Evolutionary conservation across 345 rosid genomes (phyloP).

Genomic region (Passiflora organensis): DNA sequence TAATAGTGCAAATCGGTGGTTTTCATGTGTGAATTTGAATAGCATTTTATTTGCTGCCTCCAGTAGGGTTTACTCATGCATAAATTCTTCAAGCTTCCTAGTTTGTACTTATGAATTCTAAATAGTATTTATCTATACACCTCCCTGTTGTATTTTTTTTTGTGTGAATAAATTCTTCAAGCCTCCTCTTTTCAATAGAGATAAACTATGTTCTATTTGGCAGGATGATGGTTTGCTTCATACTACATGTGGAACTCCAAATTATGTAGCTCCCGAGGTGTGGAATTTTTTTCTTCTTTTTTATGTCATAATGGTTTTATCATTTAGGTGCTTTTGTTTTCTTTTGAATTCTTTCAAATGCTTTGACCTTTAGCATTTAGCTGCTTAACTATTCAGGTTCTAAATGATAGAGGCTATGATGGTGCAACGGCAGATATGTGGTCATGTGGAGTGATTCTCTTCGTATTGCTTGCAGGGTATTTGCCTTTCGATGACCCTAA

Average conservation of each 20-base stretch:
- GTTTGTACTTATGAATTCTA: no score
- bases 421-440: constrained; percentile 97
- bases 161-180: no score
- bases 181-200: not conserved
- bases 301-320: no score
- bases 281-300: constrained; percentile 18
- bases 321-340: no score
- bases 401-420: constrained; percentile 88
- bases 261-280: constrained; percentile 99
- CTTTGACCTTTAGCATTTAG: constrained; percentile 1
- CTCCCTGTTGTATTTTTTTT: no score
- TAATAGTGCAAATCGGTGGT: no score
- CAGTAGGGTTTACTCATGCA: no score
- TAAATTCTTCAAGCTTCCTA: no score
- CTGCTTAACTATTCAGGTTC: constrained; percentile 54
- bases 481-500: constrained; percentile 99
- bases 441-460: constrained; percentile 98
- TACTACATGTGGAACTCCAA: constrained; percentile 95
- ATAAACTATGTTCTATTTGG: constrained; percentile 7
- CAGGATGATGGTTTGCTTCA: constrained; percentile 98
- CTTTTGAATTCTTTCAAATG: constrained; percentile 5
- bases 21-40: no score
- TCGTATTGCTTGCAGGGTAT: constrained; percentile 95
- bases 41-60: no score
- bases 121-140: no score